A percentile compares a stretch with the other conserved stretches of the same genome.
phyloP scores from a whole-genome alignment of 164 flowering plant species.

The Magnolia changhungtana region DNA sequence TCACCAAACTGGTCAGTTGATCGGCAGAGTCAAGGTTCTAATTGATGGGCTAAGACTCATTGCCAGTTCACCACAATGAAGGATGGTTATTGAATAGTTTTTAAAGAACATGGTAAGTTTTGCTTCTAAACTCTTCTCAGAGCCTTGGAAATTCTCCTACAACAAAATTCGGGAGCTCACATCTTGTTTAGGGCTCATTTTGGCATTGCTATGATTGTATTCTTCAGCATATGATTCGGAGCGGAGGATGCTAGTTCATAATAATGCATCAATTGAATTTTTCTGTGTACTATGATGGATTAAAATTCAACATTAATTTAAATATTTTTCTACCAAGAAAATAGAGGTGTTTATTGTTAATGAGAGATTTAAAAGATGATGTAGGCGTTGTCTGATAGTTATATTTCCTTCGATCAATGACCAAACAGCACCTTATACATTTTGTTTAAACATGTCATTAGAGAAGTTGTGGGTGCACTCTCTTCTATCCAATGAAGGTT shows the following conservation, averaged over 20 bases:
- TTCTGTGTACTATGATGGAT: not conserved
- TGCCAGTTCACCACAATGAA: not conserved
- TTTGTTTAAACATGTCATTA: not conserved
- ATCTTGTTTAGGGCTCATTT: not conserved
- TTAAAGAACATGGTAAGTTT: not conserved
- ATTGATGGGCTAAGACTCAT: not conserved
- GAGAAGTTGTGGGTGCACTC: too few relatives aligned
- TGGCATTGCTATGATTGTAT: not conserved
- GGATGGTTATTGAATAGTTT: not conserved
- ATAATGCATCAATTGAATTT: not conserved
- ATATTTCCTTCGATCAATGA: not conserved
- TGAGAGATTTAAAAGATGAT: too few relatives aligned
- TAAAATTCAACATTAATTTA: too few relatives aligned
- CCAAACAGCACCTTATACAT: not conserved
- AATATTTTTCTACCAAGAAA: too few relatives aligned
- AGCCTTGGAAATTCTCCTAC: not conserved
- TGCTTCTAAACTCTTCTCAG: not conserved
- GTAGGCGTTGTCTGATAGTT: too few relatives aligned
- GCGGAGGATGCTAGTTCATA: not conserved
- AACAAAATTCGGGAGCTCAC: not conserved
- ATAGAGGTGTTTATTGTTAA: too few relatives aligned
- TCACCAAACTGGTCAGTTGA: not conserved
- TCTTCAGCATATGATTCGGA: too few relatives aligned
- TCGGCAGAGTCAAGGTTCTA: not conserved
- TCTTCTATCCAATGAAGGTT: not conserved